Evolutionary conservation across 1,139 yeast species (phyloP).

Genomic region (Saccharomyces hybrid): DNA sequence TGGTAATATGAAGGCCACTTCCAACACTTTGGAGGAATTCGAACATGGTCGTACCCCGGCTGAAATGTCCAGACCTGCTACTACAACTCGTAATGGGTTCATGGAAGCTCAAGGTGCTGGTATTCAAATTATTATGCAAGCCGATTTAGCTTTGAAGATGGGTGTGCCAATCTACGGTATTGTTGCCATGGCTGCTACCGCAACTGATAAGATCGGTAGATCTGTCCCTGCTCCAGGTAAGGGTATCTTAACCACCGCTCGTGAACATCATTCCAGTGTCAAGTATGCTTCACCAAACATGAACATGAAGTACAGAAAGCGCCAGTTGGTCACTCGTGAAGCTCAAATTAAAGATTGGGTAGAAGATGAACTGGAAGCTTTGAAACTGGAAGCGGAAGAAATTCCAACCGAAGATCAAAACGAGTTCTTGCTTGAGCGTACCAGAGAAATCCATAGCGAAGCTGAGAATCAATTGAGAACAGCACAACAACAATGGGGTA

Average conservation of each 20-base stretch:
- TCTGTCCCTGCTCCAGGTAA: slow-evolving; percentile 99
- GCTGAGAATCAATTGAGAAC: slow-evolving; percentile 78
- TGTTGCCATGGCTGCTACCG: slow-evolving; percentile 90
- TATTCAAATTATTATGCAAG: slow-evolving; percentile 93
- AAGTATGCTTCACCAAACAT: slow-evolving; percentile 75
- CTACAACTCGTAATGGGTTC: slow-evolving; percentile 93
- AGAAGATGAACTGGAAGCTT: slow-evolving; percentile 66
- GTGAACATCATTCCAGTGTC: slow-evolving; percentile 81
- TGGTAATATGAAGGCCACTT: slow-evolving; percentile 98
- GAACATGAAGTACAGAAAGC: slow-evolving; percentile 87
- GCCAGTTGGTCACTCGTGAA: slow-evolving; percentile 80
- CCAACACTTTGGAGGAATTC: slow-evolving; percentile 77
- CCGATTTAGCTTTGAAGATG: slow-evolving; percentile 89
- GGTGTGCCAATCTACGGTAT: slow-evolving; percentile 99
- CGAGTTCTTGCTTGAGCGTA: slow-evolving; percentile 66
- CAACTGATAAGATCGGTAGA: slow-evolving; percentile 97
- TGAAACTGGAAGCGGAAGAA: slow-evolving; percentile 61
- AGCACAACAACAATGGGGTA: slow-evolving; percentile 94
- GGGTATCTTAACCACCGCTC: slow-evolving; percentile 97
- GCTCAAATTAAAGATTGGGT: slow-evolving; percentile 77
- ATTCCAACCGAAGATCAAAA: slow-evolving; percentile 43
- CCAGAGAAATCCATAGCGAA: slow-evolving; percentile 82
- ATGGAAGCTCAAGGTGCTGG: slow-evolving; percentile 99
- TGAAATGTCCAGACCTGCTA: slow-evolving; percentile 98
- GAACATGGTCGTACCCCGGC: slow-evolving; percentile 96